phyloP scores from a whole-genome alignment of 75 land plant genomes.

The Cunninghamia lanceolata region DNA sequence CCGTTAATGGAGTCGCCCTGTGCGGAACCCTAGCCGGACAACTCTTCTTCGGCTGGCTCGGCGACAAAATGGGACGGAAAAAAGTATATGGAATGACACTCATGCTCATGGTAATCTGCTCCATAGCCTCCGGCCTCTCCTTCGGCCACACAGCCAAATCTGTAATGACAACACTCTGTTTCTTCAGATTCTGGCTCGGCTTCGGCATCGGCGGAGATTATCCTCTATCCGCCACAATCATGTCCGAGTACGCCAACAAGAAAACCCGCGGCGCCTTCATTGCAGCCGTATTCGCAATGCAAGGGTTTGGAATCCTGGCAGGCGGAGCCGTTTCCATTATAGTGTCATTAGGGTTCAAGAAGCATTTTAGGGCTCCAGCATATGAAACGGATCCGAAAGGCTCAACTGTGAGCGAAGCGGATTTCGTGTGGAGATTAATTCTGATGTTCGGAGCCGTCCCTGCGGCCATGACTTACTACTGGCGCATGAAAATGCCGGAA shows the following conservation, averaged over 20 bases:
- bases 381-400: not conserved
- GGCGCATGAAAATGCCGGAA: slow-evolving; percentile 63
- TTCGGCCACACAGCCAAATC: slow-evolving; percentile 31
- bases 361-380: not conserved
- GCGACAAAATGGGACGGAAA: slow-evolving; percentile 50
- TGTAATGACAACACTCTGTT: slow-evolving; percentile 51
- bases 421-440: slow-evolving; percentile 32
- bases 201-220: slow-evolving; percentile 57
- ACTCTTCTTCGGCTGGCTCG: slow-evolving; percentile 57
- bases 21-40: slow-evolving; percentile 52
- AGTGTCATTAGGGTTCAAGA: slow-evolving; percentile 17
- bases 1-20: slow-evolving; percentile 54
- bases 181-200: slow-evolving; percentile 58
- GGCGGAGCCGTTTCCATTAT: slow-evolving; percentile 30
- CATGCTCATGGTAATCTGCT: slow-evolving; percentile 46
- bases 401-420: slow-evolving; percentile 18
- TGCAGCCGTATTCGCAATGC: slow-evolving; percentile 49
- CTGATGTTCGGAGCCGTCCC: slow-evolving; percentile 43
- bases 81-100: slow-evolving; percentile 50
- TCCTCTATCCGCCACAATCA: slow-evolving; percentile 46
- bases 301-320: slow-evolving; percentile 43
- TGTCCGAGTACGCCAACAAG: slow-evolving; percentile 54
- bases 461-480: slow-evolving; percentile 43
- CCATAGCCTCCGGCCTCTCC: slow-evolving; percentile 51
- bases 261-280: slow-evolving; percentile 40